phyloP scores from a whole-genome alignment of 1,284 basidiomycete genomes.

The Leccinum solheimii region DNA sequence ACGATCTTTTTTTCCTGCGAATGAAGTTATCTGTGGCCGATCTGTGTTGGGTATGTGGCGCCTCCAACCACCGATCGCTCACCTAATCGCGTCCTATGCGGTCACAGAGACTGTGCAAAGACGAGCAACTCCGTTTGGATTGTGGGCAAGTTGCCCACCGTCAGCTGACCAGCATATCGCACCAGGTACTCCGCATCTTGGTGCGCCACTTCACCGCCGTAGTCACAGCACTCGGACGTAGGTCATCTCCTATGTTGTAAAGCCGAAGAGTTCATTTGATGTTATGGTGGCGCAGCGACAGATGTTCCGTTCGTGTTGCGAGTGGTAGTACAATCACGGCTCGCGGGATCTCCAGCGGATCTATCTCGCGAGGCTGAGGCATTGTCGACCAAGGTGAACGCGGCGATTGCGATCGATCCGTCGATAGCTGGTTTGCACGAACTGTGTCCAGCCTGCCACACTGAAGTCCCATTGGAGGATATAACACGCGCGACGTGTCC shows the following conservation, averaged over 20 bases:
- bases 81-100: constrained; percentile 22
- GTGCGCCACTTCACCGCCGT: constrained; percentile 56
- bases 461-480: constrained; percentile 55
- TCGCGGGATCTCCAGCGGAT: constrained; percentile 49
- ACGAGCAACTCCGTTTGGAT: constrained; percentile 40
- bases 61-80: constrained; percentile 9
- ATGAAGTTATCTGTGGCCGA: constrained; percentile 59
- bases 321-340: constrained; percentile 53
- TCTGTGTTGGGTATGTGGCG: constrained; percentile 59
- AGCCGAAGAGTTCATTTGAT: constrained; percentile 14
- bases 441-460: constrained; percentile 67
- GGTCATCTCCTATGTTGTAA: constrained; percentile 26
- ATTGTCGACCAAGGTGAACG: constrained; percentile 44
- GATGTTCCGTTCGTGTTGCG: constrained; percentile 61
- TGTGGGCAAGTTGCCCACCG: constrained; percentile 53
- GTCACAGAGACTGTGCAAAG: constrained; percentile 48
- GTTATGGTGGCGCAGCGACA: constrained; percentile 39
- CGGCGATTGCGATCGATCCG: constrained; percentile 32
- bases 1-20: constrained; percentile 50
- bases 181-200: constrained; percentile 53
- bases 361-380: constrained; percentile 51
- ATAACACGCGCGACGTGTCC: constrained; percentile 58
- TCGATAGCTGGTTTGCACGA: constrained; percentile 48
- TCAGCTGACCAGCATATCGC: constrained; percentile 53
- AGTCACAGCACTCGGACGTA: constrained; percentile 46